These are phyloP conservation scores for Apostasia shenzhenica DNA, from an alignment of 106 monocot genomes.

Conservation along the genomic window DNA sequence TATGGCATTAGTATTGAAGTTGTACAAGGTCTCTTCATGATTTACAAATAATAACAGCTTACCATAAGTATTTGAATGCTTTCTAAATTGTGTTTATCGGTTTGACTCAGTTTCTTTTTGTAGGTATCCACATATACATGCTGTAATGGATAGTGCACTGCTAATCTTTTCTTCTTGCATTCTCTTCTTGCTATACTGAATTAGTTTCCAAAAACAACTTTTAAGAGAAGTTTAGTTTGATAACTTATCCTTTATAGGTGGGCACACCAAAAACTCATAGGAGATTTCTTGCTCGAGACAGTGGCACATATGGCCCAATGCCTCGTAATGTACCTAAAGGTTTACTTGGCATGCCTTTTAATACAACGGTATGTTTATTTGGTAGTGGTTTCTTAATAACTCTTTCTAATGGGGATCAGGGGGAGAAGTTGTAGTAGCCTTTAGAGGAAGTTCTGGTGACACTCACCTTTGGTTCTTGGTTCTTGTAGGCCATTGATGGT, in stretches of 20 bases:
- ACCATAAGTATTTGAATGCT: no score
- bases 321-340: slow-evolving; percentile 81
- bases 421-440: background rate
- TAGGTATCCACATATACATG: background rate
- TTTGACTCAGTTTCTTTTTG: no score
- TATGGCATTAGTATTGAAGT: background rate
- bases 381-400: background rate
- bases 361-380: slow-evolving; percentile 68
- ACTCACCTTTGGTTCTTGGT: slow-evolving; percentile 3
- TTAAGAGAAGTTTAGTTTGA: background rate
- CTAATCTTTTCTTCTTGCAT: background rate
- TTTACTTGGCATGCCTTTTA: slow-evolving; percentile 92
- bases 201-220: background rate
- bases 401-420: background rate
- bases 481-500: slow-evolving; percentile 72
- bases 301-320: slow-evolving; percentile 97
- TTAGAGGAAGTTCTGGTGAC: slow-evolving; percentile 4
- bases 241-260: slow-evolving; percentile 32
- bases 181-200: background rate
- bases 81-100: no score
- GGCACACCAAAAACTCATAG: slow-evolving; percentile 89
- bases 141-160: background rate
- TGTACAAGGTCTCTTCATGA: background rate
- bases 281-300: slow-evolving; percentile 82
- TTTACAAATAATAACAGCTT: background rate